Conservation (phyloP, 768 basidiomycete species). For the Boletus sensibilis region DNA sequence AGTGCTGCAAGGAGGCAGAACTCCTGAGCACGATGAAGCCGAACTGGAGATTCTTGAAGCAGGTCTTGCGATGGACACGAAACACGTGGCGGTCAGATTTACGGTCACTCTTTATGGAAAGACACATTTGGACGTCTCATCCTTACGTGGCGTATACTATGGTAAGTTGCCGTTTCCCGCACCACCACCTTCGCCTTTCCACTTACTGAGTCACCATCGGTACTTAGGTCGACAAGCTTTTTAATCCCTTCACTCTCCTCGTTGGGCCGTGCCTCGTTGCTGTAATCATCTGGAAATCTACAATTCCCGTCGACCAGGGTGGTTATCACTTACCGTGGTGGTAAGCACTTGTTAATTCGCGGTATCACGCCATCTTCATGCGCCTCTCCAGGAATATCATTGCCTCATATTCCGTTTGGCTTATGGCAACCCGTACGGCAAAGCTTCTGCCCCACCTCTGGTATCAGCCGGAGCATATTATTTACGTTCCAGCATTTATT, state of each 20-base stretch:
- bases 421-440: constrained; percentile 65
- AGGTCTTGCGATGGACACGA: constrained; percentile 89
- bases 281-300: constrained; percentile 77
- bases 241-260: constrained; percentile 85
- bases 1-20: constrained; percentile 82
- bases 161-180: constrained; percentile 41
- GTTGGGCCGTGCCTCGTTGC: constrained; percentile 80
- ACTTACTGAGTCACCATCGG: constrained; percentile 1
- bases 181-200: background rate
- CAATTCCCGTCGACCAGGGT: constrained; percentile 59
- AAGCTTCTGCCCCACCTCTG: constrained; percentile 84
- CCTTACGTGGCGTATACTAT: constrained; percentile 78
- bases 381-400: constrained; percentile 58
- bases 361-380: background rate
- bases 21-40: constrained; percentile 93
- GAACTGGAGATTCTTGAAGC: constrained; percentile 94
- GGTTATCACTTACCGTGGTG: constrained; percentile 84
- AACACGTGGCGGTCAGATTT: constrained; percentile 94
- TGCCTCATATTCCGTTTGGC: constrained; percentile 66
- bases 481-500: constrained; percentile 85
- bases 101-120: constrained; percentile 83
- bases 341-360: constrained; percentile 39
- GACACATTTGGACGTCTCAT: constrained; percentile 84
- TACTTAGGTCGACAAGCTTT: constrained; percentile 74
- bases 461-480: constrained; percentile 70